A percentile compares a stretch with the other conserved stretches of the same genome.
phyloP scores from a whole-genome alignment of 345 rosid species.

The Populus deltoides region DNA sequence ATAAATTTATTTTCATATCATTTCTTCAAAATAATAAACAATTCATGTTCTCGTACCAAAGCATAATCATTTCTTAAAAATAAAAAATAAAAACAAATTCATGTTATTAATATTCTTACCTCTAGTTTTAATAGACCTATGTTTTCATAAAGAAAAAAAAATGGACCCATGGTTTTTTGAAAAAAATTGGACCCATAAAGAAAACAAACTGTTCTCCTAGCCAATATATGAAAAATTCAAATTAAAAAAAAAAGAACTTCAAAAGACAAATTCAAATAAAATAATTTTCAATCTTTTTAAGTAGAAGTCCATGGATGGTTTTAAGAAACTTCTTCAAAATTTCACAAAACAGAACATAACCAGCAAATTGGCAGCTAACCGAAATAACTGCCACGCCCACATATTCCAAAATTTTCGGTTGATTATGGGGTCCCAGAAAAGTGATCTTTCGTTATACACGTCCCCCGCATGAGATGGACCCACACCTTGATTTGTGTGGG shows the following conservation, averaged over 20 bases:
- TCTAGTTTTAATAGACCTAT: no score
- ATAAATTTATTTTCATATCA: no score
- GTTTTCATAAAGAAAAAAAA: no score
- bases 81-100: background rate
- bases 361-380: conserved; percentile 18
- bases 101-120: no score
- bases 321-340: background rate
- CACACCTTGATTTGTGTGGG: background rate
- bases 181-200: no score
- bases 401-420: conserved; percentile 24
- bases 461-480: conserved; percentile 9
- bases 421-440: background rate
- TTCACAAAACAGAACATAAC: background rate
- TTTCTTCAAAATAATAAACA: background rate
- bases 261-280: no score
- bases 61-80: no score
- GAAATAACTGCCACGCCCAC: conserved; percentile 39
- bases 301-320: background rate
- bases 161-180: no score
- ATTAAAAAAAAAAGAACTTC: no score
- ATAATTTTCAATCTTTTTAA: background rate
- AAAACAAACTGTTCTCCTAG: background rate
- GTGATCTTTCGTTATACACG: background rate
- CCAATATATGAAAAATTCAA: background rate
- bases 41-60: no score